phyloP scores from a whole-genome alignment of 345 rosid genomes.

The Limnanthes douglasii region DNA sequence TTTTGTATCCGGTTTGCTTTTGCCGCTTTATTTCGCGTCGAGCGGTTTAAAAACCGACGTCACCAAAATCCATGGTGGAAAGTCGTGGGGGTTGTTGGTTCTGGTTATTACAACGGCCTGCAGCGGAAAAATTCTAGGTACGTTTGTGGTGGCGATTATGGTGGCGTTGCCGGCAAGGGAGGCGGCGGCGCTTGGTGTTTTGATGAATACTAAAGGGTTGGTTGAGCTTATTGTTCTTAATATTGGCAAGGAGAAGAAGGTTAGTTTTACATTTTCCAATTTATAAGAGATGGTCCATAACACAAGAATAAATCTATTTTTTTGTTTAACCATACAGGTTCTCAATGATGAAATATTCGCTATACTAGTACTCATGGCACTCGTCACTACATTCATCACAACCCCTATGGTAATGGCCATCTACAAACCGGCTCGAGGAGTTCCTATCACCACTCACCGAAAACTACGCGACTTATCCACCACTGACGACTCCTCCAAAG shows the following conservation, averaged over 20 bases:
- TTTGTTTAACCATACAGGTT: too few species aligned
- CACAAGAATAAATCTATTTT: neutral
- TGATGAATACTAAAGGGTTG: constrained; percentile 89
- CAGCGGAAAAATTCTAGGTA: constrained; percentile 63
- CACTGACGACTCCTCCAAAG: constrained; percentile 16
- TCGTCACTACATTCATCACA: constrained; percentile 78
- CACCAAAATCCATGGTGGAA: constrained; percentile 33
- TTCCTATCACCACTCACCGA: constrained; percentile 15
- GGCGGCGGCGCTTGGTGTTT: constrained; percentile 53
- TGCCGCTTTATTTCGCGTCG: constrained; percentile 85
- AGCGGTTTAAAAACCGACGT: constrained; percentile 78
- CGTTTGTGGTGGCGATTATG: constrained; percentile 54
- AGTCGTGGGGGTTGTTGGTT: constrained; percentile 56
- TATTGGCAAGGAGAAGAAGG: constrained; percentile 83
- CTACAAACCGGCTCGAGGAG: constrained; percentile 41
- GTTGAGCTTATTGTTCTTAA: constrained; percentile 93
- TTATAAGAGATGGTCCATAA: neutral
- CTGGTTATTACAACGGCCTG: constrained; percentile 65
- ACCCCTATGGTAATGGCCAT: constrained; percentile 64
- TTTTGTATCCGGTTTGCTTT: constrained; percentile 62
- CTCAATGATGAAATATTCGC: constrained; percentile 69
- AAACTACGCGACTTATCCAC: constrained; percentile 31
- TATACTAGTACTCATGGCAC: constrained; percentile 69
- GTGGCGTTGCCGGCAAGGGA: constrained; percentile 57
- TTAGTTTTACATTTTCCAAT: constrained; percentile 7